Evolutionary conservation across 164 flowering plant species (phyloP), one percentile per base, ranked within the genome.

Genomic region (Magnolia officinalis): DNA sequence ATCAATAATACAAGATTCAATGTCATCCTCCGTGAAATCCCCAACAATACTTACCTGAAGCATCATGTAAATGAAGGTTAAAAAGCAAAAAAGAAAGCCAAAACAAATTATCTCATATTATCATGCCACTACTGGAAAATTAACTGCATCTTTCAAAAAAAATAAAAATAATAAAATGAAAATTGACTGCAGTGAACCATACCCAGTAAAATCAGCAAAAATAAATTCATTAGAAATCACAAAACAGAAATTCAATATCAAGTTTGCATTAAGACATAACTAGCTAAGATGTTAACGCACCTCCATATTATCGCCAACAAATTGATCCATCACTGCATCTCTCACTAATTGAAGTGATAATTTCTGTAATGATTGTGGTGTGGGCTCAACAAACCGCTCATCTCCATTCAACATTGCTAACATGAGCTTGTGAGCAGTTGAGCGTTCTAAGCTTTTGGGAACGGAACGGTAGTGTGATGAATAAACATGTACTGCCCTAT

Each of bases 341-440:
- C 84, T 90, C 51, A 96, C 99, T 59, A 89, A 76, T 73, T 90
- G 82, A 73, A 96, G 81, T 6, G 91, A 86, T 71, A 96, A 87
- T 14, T 87, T 87, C 72, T 94, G 88, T 70, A 96, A 83, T 59
- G 98, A 92, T 21, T 88, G 83, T 29, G 98, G 99, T 63, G 98
- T 90, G 72, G 99, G 99, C 86, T 96, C 99, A 76, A 96, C 92
- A 88, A 96, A 96, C 26, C 99, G 88, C 79, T 94, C 99, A 86
- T 96, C 99, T 78, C 93, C 99, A 87, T 93, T 87, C 82, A 94
- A 78, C 99, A 96, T 94, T 64, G 98, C 98, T 72, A 85, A 21
- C 97, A 96, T 90, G 74, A 96, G 94, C 83, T 93, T 96, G 85
- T 92, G 98, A 85, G 98, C 99, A 80, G 98, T 94, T 67, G 98